phyloP scores from a whole-genome alignment of 169 alveolate species.

The Theileria equi region DNA sequence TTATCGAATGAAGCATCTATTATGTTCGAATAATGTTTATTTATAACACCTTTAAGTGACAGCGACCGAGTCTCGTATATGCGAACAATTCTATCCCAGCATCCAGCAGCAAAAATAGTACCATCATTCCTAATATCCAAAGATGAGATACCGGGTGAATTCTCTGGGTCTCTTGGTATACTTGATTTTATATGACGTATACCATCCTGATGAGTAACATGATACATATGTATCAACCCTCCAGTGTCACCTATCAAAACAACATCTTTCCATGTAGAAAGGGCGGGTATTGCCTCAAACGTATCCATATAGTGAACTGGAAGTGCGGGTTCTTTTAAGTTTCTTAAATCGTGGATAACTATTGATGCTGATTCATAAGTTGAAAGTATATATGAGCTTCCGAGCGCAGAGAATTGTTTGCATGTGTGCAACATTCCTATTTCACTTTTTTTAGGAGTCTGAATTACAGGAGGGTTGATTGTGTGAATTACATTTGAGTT shows the following conservation, averaged over 20 bases:
- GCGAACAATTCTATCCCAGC: constrained; percentile 52
- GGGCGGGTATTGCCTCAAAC: constrained; percentile 37
- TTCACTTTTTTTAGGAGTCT: constrained; percentile 2
- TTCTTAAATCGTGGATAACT: constrained; percentile 40
- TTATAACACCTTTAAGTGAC: constrained; percentile 12
- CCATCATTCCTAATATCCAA: constrained; percentile 36
- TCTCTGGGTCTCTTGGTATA: not conserved
- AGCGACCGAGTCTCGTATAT: constrained; percentile 46
- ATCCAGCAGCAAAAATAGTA: constrained; percentile 47
- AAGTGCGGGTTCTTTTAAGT: constrained; percentile 2
- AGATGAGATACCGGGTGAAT: constrained; percentile 23
- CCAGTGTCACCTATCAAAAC: constrained; percentile 51
- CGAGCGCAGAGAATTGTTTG: constrained; percentile 17
- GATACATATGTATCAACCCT: constrained; percentile 38
- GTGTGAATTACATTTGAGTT: not conserved
- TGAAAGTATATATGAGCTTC: constrained; percentile 4
- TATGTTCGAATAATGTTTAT: constrained; percentile 29
- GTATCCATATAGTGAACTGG: not conserved
- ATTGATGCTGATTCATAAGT: constrained; percentile 54
- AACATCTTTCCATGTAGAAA: constrained; percentile 43
- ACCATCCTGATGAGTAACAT: constrained; percentile 20
- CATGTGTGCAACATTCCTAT: constrained; percentile 48
- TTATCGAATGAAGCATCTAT: constrained; percentile 18
- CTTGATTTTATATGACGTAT: not conserved
- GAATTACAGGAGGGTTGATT: constrained; percentile 4